Conservation (phyloP, 2,329 filamentous ascomycete genomes). For the Nemania serpens region DNA sequence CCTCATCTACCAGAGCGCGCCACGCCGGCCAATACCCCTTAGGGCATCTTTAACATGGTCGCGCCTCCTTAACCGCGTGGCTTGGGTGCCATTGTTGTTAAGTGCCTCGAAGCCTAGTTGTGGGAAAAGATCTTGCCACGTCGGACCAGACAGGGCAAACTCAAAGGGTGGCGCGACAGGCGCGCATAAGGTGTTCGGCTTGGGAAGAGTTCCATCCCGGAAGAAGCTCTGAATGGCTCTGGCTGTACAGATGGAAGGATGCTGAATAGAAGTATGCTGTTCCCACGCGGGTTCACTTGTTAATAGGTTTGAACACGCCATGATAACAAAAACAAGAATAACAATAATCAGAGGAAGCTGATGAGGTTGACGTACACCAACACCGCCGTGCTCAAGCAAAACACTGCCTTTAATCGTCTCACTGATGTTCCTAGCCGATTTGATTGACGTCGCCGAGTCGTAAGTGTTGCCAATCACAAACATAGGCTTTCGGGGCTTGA, state of each 20-base stretch:
- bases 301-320: background rate
- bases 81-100: conserved; percentile 5
- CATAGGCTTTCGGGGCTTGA: conserved; percentile 36
- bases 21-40: too few relatives aligned
- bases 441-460: conserved; percentile 47
- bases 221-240: conserved; percentile 30
- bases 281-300: background rate
- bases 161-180: conserved; percentile 14
- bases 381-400: conserved; percentile 44
- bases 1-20: too few relatives aligned
- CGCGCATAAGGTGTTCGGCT: conserved; percentile 17
- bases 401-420: conserved; percentile 45
- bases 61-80: background rate
- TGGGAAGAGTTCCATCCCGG: conserved; percentile 28
- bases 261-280: conserved; percentile 28
- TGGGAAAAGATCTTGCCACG: conserved; percentile 25
- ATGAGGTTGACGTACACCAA: conserved; percentile 41
- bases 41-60: background rate
- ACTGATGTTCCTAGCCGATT: conserved; percentile 45
- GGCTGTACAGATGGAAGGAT: conserved; percentile 33
- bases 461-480: conserved; percentile 46
- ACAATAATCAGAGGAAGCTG: background rate
- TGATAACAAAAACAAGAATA: background rate
- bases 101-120: conserved; percentile 18
- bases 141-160: conserved; percentile 14